These are phyloP conservation scores for Penicillium waksmanii DNA, from an alignment of 495 filamentous ascomycete species.

Conservation along the genomic window DNA sequence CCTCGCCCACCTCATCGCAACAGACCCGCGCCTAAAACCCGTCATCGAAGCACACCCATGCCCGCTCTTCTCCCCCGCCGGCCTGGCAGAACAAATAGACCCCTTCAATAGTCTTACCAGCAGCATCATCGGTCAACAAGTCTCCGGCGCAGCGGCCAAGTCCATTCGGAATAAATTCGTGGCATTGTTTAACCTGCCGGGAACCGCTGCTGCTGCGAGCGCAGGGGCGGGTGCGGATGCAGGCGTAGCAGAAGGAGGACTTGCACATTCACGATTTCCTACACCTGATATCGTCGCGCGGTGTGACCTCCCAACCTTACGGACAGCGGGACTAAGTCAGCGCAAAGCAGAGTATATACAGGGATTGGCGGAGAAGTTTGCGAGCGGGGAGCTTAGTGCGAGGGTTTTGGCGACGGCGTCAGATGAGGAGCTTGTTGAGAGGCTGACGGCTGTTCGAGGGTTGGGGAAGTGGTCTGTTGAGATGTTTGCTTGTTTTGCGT, in stretches of 20 bases:
- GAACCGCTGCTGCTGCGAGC: slow-evolving; percentile 9
- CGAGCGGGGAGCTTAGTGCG: slow-evolving; percentile 70
- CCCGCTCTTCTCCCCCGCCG: slow-evolving; percentile 76
- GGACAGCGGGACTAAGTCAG: slow-evolving; percentile 84
- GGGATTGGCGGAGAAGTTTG: slow-evolving; percentile 83
- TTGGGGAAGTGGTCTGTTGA: slow-evolving; percentile 91
- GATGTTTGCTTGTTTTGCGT: slow-evolving; percentile 93
- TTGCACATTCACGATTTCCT: slow-evolving; percentile 62
- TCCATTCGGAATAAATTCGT: slow-evolving; percentile 88
- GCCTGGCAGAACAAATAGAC: slow-evolving; percentile 80
- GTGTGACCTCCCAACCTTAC: slow-evolving; percentile 63
- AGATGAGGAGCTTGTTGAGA: slow-evolving; percentile 84
- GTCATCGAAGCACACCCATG: slow-evolving; percentile 79
- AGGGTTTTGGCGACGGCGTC: slow-evolving; percentile 72
- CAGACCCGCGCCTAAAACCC: slow-evolving; percentile 72
- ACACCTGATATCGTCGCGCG: slow-evolving; percentile 70
- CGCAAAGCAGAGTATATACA: slow-evolving; percentile 94
- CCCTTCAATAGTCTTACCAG: slow-evolving; percentile 81
- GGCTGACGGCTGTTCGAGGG: slow-evolving; percentile 82
- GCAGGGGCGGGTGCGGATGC: too few species aligned
- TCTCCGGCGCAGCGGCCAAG: slow-evolving; percentile 86
- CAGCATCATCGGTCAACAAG: slow-evolving; percentile 95
- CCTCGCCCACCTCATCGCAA: slow-evolving; percentile 72
- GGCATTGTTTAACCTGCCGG: slow-evolving; percentile 61
- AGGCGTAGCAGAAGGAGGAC: slow-evolving; percentile 1